Evolutionary conservation across 306 rosid species (phyloP).

Genomic region (cucumber (Cucumis sativus)): DNA sequence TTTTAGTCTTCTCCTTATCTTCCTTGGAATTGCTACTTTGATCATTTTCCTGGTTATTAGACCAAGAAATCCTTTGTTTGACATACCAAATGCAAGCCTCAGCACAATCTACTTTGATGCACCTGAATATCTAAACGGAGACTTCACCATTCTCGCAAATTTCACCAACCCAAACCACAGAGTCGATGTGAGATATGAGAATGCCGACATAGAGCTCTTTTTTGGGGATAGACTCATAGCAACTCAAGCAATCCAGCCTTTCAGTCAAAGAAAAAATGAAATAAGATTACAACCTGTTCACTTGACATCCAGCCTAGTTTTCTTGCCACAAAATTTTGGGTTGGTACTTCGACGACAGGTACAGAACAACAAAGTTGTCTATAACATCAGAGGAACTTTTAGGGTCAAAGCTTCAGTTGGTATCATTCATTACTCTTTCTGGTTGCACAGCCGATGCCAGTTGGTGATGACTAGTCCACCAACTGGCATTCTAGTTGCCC

Average conservation of each 20-base stretch:
- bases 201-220: conserved; percentile 44
- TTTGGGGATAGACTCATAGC: conserved; percentile 64
- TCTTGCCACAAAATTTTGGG: conserved; percentile 64
- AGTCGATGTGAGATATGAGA: conserved; percentile 49
- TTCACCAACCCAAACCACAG: conserved; percentile 78
- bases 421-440: conserved; percentile 40
- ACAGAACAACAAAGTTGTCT: conserved; percentile 41
- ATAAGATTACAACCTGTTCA: conserved; percentile 49
- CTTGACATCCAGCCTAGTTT: conserved; percentile 65
- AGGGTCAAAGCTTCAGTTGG: conserved; percentile 57
- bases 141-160: conserved; percentile 56
- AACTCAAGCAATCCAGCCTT: conserved; percentile 42
- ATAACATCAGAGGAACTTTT: conserved; percentile 55
- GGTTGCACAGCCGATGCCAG: conserved; percentile 64
- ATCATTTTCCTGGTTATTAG: conserved; percentile 49
- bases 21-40: conserved; percentile 68
- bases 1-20: conserved; percentile 64
- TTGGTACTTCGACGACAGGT: conserved; percentile 57
- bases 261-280: conserved; percentile 45
- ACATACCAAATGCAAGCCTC: conserved; percentile 68
- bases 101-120: conserved; percentile 67
- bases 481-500: conserved; percentile 49
- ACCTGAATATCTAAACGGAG: conserved; percentile 65
- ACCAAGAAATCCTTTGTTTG: conserved; percentile 56
- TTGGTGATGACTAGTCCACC: conserved; percentile 89